These are phyloP conservation scores for Aspergillus puulaauensis DNA, from an alignment of 2,329 filamentous ascomycete species.

Conservation along the genomic window DNA sequence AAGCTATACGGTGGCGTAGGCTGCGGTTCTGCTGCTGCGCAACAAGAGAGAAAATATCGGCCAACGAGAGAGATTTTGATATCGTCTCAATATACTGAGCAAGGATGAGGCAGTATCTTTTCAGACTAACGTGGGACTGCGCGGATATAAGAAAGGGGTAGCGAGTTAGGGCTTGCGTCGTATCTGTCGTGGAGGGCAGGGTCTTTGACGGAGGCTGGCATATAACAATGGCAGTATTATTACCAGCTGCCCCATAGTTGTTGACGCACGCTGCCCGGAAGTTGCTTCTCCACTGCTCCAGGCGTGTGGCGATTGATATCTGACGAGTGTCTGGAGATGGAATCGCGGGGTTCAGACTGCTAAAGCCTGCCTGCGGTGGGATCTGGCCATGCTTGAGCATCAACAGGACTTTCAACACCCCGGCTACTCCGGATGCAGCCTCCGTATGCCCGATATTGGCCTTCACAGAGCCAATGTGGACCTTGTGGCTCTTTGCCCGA, in stretches of 20 bases:
- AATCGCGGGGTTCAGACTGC: neutral
- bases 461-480: slow-evolving; percentile 32
- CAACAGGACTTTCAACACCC: neutral
- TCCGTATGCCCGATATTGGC: slow-evolving; percentile 35
- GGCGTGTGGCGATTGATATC: neutral
- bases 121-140: neutral
- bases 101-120: neutral
- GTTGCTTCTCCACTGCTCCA: neutral
- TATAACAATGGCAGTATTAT: slow-evolving; percentile 7
- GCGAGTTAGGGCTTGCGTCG: no score
- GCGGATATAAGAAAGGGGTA: neutral
- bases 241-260: slow-evolving; percentile 12
- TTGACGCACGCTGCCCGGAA: slow-evolving; percentile 1
- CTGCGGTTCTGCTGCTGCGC: no score
- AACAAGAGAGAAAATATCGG: no score
- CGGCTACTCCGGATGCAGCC: slow-evolving; percentile 19
- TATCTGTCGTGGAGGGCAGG: neutral
- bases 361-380: slow-evolving; percentile 9
- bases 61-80: no score
- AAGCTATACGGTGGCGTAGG: no score
- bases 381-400: slow-evolving; percentile 3
- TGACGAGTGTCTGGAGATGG: neutral
- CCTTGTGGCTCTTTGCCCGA: neutral
- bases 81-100: no score
- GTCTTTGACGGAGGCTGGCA: neutral